A percentile compares a stretch with the other conserved stretches of the same genome.
These are phyloP conservation scores for Pulveroboletus ravenelii DNA, from an alignment of 768 basidiomycete genomes.

Conservation along the genomic window DNA sequence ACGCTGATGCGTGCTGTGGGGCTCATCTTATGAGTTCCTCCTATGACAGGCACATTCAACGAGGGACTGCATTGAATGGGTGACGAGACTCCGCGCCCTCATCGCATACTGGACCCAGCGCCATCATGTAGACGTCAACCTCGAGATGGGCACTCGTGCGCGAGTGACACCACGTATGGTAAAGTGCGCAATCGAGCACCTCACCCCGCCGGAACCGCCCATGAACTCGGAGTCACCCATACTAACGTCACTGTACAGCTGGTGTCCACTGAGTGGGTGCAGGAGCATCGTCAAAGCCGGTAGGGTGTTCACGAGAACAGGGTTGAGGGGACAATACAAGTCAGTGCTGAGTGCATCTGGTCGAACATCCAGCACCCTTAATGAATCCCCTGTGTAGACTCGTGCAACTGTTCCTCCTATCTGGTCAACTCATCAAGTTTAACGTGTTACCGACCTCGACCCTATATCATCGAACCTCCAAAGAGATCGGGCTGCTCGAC, in stretches of 20 bases:
- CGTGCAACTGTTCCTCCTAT: slow-evolving; percentile 67
- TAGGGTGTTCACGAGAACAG: slow-evolving; percentile 66
- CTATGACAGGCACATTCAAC: slow-evolving; percentile 55
- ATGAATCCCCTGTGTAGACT: slow-evolving; percentile 38
- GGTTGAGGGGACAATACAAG: slow-evolving; percentile 74
- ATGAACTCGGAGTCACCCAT: slow-evolving; percentile 52
- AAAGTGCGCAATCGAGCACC: slow-evolving; percentile 33
- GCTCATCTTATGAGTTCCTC: neutral
- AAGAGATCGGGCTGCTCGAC: slow-evolving; percentile 59
- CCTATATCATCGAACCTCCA: slow-evolving; percentile 52
- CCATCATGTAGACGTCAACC: slow-evolving; percentile 67
- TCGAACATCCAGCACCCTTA: neutral
- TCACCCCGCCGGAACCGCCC: slow-evolving; percentile 47
- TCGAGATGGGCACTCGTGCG: slow-evolving; percentile 70
- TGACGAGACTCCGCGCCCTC: slow-evolving; percentile 65
- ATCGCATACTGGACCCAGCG: slow-evolving; percentile 75
- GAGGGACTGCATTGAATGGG: slow-evolving; percentile 77
- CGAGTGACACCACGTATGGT: slow-evolving; percentile 53
- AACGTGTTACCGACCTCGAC: slow-evolving; percentile 54
- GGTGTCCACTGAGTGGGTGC: slow-evolving; percentile 83
- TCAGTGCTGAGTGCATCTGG: slow-evolving; percentile 33
- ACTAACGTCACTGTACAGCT: slow-evolving; percentile 69
- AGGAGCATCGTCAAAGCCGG: slow-evolving; percentile 70
- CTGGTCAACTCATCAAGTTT: slow-evolving; percentile 72
- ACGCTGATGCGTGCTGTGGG: neutral